Conservation (phyloP, 1,284 basidiomycete species). For the Cryptococcus jaspeensis region DNA sequence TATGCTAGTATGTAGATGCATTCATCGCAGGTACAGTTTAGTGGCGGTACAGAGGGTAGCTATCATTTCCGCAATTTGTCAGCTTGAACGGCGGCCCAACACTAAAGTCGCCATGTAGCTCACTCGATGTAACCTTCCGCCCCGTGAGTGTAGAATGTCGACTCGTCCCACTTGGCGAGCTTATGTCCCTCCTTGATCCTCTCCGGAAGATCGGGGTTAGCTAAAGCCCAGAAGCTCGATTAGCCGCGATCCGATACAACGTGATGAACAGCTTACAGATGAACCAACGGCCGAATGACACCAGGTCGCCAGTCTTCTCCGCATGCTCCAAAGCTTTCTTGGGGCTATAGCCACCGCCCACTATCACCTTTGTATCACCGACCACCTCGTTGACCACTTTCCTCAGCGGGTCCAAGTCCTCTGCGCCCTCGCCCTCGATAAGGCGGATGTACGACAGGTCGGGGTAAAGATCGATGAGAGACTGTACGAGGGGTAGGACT, state of each 20-base stretch:
- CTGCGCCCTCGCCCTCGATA: constrained; percentile 49
- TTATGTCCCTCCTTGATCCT: constrained; percentile 44
- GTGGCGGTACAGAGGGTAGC: too few species aligned
- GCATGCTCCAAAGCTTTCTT: constrained; percentile 30
- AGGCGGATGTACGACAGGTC: constrained; percentile 61
- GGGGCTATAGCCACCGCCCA: constrained; percentile 54
- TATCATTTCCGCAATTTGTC: too few species aligned
- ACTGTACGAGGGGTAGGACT: constrained; percentile 11
- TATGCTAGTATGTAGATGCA: too few species aligned
- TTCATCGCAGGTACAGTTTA: too few species aligned
- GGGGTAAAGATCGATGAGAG: constrained; percentile 51
- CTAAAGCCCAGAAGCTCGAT: not conserved
- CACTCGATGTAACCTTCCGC: constrained; percentile 26
- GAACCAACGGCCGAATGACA: constrained; percentile 57
- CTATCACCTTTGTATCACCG: constrained; percentile 52
- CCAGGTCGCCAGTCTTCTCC: constrained; percentile 48
- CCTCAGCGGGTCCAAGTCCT: constrained; percentile 22
- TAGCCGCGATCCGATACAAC: not conserved
- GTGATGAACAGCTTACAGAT: constrained; percentile 32
- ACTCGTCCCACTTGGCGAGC: constrained; percentile 38
- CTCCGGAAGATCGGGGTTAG: constrained; percentile 57
- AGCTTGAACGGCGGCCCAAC: too few species aligned
- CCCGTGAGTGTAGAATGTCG: constrained; percentile 23
- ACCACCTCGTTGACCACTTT: constrained; percentile 20
- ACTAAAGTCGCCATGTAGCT: too few species aligned